Percentiles rank a stretch among this genome's conserved stretches.
phyloP scores from a whole-genome alignment of 2,329 filamentous ascomycete genomes.

The Hypocreales sp. region DNA sequence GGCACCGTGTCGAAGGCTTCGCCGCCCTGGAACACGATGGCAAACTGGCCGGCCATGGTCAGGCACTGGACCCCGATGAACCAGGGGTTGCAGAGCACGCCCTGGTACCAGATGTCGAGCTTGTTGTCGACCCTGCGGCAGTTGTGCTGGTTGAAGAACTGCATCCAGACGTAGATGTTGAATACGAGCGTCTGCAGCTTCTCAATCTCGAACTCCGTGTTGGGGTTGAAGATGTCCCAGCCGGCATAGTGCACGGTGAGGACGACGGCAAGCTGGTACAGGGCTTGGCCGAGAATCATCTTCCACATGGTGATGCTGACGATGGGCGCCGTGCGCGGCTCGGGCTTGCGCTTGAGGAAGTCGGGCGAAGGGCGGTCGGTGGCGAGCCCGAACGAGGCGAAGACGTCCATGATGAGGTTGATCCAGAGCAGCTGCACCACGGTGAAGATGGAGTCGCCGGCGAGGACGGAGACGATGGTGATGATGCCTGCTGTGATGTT shows the following conservation, averaged over 20 bases:
- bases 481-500: slow-evolving; percentile 52
- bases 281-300: slow-evolving; percentile 71
- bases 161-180: slow-evolving; percentile 83
- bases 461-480: slow-evolving; percentile 47
- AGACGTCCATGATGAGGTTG: slow-evolving; percentile 55
- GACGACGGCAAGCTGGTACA: slow-evolving; percentile 54
- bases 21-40: slow-evolving; percentile 58
- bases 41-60: slow-evolving; percentile 54
- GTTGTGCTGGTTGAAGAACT: slow-evolving; percentile 73
- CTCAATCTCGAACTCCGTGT: slow-evolving; percentile 16
- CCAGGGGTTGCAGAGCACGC: slow-evolving; percentile 58
- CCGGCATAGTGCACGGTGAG: slow-evolving; percentile 48
- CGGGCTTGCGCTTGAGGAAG: slow-evolving; percentile 50
- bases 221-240: slow-evolving; percentile 37
- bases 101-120: slow-evolving; percentile 66
- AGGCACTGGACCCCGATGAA: slow-evolving; percentile 54
- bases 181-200: slow-evolving; percentile 53
- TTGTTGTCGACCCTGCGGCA: slow-evolving; percentile 71
- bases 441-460: slow-evolving; percentile 35
- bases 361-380: slow-evolving; percentile 42
- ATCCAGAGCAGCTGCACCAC: slow-evolving; percentile 55
- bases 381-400: slow-evolving; percentile 47
- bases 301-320: slow-evolving; percentile 75
- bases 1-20: slow-evolving; percentile 46
- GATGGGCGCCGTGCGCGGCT: slow-evolving; percentile 56